These are phyloP conservation scores for Phytophthora syringae DNA, from an alignment of 352 stramenopile genomes.

Conservation along the genomic window DNA sequence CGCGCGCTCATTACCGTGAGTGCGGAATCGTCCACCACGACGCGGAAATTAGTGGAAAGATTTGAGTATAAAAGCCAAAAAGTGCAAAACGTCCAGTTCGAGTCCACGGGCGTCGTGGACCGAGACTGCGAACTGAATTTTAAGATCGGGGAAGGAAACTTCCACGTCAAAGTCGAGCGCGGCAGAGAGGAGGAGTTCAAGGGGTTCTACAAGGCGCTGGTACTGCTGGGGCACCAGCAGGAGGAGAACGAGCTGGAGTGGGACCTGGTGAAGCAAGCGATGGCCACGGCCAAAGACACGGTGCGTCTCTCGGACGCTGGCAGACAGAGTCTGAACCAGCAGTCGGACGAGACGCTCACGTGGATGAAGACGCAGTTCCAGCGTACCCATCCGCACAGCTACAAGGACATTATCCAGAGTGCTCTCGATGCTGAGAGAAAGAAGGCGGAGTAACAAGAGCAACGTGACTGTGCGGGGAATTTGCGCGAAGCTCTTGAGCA, in stretches of 20 bases:
- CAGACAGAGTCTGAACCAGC: constrained; percentile 45
- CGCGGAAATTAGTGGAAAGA: constrained; percentile 36
- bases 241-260: constrained; percentile 43
- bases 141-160: constrained; percentile 22
- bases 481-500: too few relatives aligned
- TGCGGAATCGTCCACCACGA: constrained; percentile 46
- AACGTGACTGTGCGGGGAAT: not conserved
- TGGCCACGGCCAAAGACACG: constrained; percentile 37
- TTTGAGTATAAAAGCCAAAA: constrained; percentile 40
- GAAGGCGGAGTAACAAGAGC: constrained; percentile 5
- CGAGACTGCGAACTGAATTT: constrained; percentile 59
- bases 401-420: constrained; percentile 40
- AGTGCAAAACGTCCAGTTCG: constrained; percentile 42
- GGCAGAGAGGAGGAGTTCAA: constrained; percentile 37
- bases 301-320: constrained; percentile 43
- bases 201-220: constrained; percentile 51
- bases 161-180: constrained; percentile 43
- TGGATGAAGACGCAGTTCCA: constrained; percentile 45
- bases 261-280: constrained; percentile 36
- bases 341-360: constrained; percentile 43
- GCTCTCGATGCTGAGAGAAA: constrained; percentile 24
- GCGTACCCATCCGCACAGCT: constrained; percentile 44
- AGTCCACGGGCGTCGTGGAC: constrained; percentile 53
- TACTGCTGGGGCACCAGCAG: constrained; percentile 42
- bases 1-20: constrained; percentile 48